phyloP scores from a whole-genome alignment of 495 filamentous ascomycete species.

The Talaromyces borbonicus region DNA sequence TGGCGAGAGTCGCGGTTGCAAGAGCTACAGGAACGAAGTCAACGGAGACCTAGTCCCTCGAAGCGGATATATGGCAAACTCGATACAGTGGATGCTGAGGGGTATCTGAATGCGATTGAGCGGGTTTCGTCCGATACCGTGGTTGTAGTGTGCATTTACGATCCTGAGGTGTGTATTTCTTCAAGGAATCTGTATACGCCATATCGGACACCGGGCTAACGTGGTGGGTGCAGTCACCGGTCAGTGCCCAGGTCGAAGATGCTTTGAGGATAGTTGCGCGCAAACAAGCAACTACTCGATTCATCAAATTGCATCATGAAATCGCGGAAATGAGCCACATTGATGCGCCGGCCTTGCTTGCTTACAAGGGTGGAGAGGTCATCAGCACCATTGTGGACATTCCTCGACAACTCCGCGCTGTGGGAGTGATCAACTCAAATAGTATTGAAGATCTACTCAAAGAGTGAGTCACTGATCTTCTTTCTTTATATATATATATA shows the following conservation, averaged over 20 bases:
- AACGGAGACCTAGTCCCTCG: slow-evolving; percentile 51
- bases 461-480: slow-evolving; percentile 31
- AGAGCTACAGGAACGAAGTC: slow-evolving; percentile 58
- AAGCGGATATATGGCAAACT: slow-evolving; percentile 67
- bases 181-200: slow-evolving; percentile 13
- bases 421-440: slow-evolving; percentile 45
- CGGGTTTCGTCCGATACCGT: slow-evolving; percentile 69
- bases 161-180: slow-evolving; percentile 58
- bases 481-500: background rate
- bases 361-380: slow-evolving; percentile 80
- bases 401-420: slow-evolving; percentile 71
- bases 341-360: slow-evolving; percentile 78
- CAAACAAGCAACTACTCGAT: slow-evolving; percentile 60
- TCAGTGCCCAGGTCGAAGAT: slow-evolving; percentile 66
- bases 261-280: slow-evolving; percentile 63
- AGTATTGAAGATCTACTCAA: slow-evolving; percentile 53
- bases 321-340: slow-evolving; percentile 94
- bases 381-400: slow-evolving; percentile 85
- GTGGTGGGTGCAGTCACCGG: slow-evolving; percentile 50
- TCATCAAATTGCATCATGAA: slow-evolving; percentile 82
- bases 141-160: slow-evolving; percentile 93
- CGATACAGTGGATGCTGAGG: slow-evolving; percentile 76
- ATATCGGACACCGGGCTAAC: slow-evolving; percentile 15
- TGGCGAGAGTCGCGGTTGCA: slow-evolving; percentile 73
- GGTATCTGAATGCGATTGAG: slow-evolving; percentile 92